A percentile compares a stretch with the other conserved stretches of the same genome.
Evolutionary conservation across 257 asterid species (phyloP).

Genomic region (Henckelia pumila): DNA sequence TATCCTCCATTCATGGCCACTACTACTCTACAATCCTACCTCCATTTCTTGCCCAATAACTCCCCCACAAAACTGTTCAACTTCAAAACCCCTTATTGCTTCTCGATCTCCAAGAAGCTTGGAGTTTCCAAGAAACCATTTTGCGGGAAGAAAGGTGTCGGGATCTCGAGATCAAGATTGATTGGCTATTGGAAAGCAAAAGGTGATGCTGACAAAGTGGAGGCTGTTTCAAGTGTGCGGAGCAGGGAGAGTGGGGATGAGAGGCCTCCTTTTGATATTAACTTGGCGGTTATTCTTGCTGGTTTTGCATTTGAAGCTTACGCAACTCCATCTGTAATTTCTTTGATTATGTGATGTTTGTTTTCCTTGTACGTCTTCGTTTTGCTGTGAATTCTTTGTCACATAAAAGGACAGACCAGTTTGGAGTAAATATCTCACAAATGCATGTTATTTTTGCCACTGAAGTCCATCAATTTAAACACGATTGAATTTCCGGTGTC

Average conservation of each 20-base stretch:
- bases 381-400: neutral
- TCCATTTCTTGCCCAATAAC: conserved; percentile 30
- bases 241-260: conserved; percentile 33
- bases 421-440: neutral
- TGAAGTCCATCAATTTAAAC: neutral
- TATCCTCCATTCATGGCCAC: conserved; percentile 47
- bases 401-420: neutral
- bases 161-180: conserved; percentile 36
- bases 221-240: conserved; percentile 27
- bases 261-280: conserved; percentile 76
- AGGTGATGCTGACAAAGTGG: conserved; percentile 34
- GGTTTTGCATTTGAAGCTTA: conserved; percentile 99
- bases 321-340: conserved; percentile 72
- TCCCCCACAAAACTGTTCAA: conserved; percentile 45
- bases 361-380: conserved; percentile 23
- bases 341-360: neutral
- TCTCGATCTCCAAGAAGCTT: conserved; percentile 42
- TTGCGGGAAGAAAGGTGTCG: conserved; percentile 31
- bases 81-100: conserved; percentile 43
- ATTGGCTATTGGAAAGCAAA: conserved; percentile 32
- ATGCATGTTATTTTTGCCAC: neutral
- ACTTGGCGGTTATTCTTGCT: conserved; percentile 94
- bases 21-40: conserved; percentile 45
- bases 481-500: neutral
- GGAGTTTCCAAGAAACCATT: conserved; percentile 34